Percentiles rank a stretch among this genome's conserved stretches.
Conservation (phyloP, 352 stramenopile genomes). For the Phytophthora podocarpi region DNA sequence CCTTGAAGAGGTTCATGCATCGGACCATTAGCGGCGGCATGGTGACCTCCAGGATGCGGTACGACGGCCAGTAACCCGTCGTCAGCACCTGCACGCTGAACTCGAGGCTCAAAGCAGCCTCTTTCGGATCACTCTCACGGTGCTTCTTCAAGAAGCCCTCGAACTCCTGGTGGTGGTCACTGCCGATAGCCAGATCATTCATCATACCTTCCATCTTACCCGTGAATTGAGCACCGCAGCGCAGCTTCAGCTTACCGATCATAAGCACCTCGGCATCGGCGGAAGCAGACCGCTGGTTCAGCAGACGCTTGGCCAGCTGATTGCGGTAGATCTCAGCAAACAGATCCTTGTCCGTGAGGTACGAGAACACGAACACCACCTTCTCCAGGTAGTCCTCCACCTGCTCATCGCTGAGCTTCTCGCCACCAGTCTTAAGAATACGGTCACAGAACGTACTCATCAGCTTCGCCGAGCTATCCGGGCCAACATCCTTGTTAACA, state of each 20-base stretch:
- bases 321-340: slow-evolving; percentile 99
- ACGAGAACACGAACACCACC: slow-evolving; percentile 99
- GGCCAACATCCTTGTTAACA: slow-evolving; percentile 98
- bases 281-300: slow-evolving; percentile 98
- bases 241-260: slow-evolving; percentile 99
- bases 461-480: slow-evolving; percentile 98
- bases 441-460: slow-evolving; percentile 99
- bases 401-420: slow-evolving; percentile 97
- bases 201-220: slow-evolving; percentile 99
- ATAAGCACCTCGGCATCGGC: slow-evolving; percentile 98
- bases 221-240: slow-evolving; percentile 99
- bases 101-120: slow-evolving; percentile 79
- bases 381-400: slow-evolving; percentile 98
- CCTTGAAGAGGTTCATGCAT: slow-evolving; percentile 97
- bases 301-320: slow-evolving; percentile 97
- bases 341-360: slow-evolving; percentile 99
- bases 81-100: slow-evolving; percentile 98
- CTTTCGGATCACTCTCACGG: slow-evolving; percentile 58
- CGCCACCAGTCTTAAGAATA: slow-evolving; percentile 98
- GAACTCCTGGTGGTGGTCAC: slow-evolving; percentile 97
- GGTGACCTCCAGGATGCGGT: slow-evolving; percentile 96
- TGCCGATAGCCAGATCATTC: slow-evolving; percentile 97
- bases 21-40: slow-evolving; percentile 94
- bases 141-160: slow-evolving; percentile 91
- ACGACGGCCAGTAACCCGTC: slow-evolving; percentile 98